These are phyloP conservation scores for Lentinula raphanica DNA, from an alignment of 768 basidiomycete species.

Conservation along the genomic window DNA sequence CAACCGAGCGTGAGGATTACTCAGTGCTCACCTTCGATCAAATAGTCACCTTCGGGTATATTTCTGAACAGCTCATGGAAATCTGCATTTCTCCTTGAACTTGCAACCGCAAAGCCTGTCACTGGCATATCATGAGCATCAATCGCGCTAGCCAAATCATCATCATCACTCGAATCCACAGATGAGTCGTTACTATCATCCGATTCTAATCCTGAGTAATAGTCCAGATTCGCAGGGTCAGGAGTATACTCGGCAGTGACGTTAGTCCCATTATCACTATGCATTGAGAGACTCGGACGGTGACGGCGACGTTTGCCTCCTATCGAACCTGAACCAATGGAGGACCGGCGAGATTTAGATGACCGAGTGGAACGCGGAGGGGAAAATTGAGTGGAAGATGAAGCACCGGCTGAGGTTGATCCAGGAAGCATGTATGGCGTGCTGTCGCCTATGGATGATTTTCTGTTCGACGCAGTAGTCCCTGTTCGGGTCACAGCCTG, in stretches of 20 bases:
- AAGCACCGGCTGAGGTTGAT: constrained; percentile 8
- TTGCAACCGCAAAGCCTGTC: constrained; percentile 96
- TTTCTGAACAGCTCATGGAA: constrained; percentile 91
- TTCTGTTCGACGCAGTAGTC: constrained; percentile 3
- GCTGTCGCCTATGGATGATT: constrained; percentile 1
- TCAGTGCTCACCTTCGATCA: constrained; percentile 80
- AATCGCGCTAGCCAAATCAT: constrained; percentile 37
- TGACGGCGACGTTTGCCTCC: constrained; percentile 8
- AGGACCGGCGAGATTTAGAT: constrained; percentile 7
- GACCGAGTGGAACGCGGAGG: background rate
- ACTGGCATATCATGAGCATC: constrained; percentile 81
- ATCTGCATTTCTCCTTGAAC: constrained; percentile 88
- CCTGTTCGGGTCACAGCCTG: background rate
- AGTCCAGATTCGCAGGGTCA: constrained; percentile 27
- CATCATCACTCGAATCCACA: constrained; percentile 22
- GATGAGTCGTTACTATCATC: constrained; percentile 14
- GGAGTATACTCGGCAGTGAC: constrained; percentile 24
- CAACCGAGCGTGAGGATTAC: constrained; percentile 3
- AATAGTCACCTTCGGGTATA: constrained; percentile 92
- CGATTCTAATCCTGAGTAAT: constrained; percentile 36
- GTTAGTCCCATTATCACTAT: constrained; percentile 20
- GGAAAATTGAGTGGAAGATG: constrained; percentile 6
- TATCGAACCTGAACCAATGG: background rate
- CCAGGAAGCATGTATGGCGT: constrained; percentile 5
- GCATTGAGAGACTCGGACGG: constrained; percentile 19